Percentiles rank a stretch among this genome's conserved stretches.
Conservation (phyloP, 805 yeast genomes). For the Suhomyces pyralidae region DNA sequence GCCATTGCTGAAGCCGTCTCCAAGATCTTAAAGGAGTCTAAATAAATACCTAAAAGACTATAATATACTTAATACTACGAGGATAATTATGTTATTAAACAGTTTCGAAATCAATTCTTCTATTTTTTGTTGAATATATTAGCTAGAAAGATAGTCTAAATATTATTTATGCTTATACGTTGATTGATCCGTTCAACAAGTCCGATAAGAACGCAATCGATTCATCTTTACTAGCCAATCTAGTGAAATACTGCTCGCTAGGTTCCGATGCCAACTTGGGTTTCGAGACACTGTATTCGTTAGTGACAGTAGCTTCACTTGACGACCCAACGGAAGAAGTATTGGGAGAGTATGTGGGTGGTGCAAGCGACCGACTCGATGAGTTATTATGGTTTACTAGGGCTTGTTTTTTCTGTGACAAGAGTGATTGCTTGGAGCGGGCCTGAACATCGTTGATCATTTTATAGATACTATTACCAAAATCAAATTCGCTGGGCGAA, state of each 20-base stretch:
- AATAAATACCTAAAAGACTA: conserved; percentile 1
- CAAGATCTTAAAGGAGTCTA: conserved; percentile 40
- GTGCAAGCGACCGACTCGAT: neutral
- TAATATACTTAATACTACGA: too few species aligned
- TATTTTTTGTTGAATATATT: too few species aligned
- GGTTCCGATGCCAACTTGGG: neutral
- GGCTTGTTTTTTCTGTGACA: neutral
- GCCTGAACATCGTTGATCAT: conserved; percentile 1
- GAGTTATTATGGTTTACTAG: neutral
- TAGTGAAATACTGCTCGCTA: neutral
- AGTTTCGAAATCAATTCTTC: too few species aligned
- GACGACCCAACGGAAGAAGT: conserved; percentile 2
- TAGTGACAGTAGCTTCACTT: conserved; percentile 9
- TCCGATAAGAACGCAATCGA: conserved; percentile 34
- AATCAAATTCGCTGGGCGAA: conserved; percentile 29
- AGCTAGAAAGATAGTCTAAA: neutral
- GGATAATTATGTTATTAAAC: too few species aligned
- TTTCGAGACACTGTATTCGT: neutral
- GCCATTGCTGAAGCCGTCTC: conserved; percentile 78
- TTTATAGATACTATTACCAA: conserved; percentile 1
- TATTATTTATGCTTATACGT: conserved; percentile 1
- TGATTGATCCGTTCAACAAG: conserved; percentile 24
- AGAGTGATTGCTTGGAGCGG: neutral
- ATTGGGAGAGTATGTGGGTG: neutral
- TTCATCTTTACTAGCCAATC: conserved; percentile 19